Conservation (phyloP, 2,329 filamentous ascomycete species). For the Pseudocercospora cruenta region DNA sequence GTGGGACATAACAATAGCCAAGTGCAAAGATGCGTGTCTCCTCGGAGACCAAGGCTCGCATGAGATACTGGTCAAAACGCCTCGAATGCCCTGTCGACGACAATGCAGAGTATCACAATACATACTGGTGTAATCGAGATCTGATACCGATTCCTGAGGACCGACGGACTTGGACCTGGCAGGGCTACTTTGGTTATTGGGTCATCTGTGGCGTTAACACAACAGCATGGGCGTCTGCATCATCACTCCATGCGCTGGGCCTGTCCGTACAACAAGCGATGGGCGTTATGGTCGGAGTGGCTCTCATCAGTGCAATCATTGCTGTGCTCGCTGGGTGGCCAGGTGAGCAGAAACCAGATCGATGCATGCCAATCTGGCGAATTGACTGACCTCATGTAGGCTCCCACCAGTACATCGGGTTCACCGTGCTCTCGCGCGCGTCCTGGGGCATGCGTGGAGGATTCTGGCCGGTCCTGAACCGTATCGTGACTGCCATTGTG, state of each 20-base stretch:
- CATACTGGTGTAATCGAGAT: constrained; percentile 24
- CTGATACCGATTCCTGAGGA: constrained; percentile 19
- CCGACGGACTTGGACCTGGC: constrained; percentile 25
- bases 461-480: constrained; percentile 32
- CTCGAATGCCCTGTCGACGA: constrained; percentile 23
- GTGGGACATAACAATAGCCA: neutral
- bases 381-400: neutral
- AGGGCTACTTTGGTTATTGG: constrained; percentile 27
- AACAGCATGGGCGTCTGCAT: constrained; percentile 21
- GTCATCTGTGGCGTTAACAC: constrained; percentile 25
- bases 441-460: constrained; percentile 29
- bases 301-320: constrained; percentile 39
- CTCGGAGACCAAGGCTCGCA: neutral
- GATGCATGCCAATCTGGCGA: neutral
- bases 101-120: constrained; percentile 22
- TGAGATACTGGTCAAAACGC: constrained; percentile 14
- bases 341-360: constrained; percentile 18
- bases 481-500: constrained; percentile 31
- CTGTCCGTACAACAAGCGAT: constrained; percentile 31
- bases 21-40: constrained; percentile 4
- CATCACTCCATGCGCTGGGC: constrained; percentile 19
- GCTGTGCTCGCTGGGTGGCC: constrained; percentile 43
- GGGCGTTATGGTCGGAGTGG: constrained; percentile 39
- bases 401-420: constrained; percentile 40
- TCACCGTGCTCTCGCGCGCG: constrained; percentile 38